Conservation (phyloP, 192 early-diverging fungal genomes). For the Backusella tuberculispora region DNA sequence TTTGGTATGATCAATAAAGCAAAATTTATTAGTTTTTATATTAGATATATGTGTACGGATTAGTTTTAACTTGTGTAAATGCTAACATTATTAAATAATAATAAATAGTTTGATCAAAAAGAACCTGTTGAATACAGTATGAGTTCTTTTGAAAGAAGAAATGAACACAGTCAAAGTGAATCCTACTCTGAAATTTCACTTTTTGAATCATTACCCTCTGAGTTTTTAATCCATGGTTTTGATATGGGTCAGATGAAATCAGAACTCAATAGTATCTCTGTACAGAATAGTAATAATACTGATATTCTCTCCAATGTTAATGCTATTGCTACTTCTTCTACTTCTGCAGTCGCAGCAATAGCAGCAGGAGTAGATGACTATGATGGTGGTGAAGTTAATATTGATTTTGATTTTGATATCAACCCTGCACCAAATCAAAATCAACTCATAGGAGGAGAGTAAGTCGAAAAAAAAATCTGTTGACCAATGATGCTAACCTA, state of each 20-base stretch:
- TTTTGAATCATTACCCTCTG: background rate
- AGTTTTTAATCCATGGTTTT: background rate
- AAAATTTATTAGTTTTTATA: too few species aligned
- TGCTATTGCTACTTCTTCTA: too few species aligned
- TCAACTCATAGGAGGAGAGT: background rate
- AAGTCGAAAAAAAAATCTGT: background rate
- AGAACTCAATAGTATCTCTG: background rate
- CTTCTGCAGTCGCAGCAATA: background rate
- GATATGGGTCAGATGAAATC: background rate
- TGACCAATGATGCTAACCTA: background rate
- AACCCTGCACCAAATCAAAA: background rate
- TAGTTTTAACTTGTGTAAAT: background rate
- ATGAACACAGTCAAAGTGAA: background rate
- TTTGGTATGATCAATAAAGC: background rate
- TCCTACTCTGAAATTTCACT: background rate
- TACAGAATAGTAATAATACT: background rate
- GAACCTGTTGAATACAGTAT: background rate
- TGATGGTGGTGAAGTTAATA: background rate
- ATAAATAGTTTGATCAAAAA: background rate
- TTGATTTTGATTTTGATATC: slow-evolving; percentile 7
- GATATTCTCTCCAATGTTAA: too few species aligned
- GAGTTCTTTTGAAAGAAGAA: background rate
- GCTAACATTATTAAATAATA: background rate
- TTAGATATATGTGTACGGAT: too few species aligned
- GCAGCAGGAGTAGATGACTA: background rate